These are phyloP conservation scores for Coemansia erecta DNA, from an alignment of 192 early-diverging fungal genomes.

Conservation along the genomic window DNA sequence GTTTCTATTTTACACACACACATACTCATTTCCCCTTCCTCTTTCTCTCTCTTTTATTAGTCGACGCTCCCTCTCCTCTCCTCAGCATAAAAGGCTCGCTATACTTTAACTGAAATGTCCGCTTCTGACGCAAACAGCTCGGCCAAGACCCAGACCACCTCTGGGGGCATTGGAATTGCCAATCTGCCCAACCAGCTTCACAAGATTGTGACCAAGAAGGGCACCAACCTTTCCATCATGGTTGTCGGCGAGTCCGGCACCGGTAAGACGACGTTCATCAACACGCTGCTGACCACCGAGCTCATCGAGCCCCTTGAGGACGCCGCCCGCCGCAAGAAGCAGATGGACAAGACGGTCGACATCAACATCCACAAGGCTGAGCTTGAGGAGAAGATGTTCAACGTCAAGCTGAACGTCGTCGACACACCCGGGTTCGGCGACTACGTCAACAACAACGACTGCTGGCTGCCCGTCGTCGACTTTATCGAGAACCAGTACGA, in stretches of 20 bases:
- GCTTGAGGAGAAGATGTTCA: conserved; percentile 98
- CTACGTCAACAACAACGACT: conserved; percentile 91
- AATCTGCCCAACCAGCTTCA: conserved; percentile 98
- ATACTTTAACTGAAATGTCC: conserved; percentile 32
- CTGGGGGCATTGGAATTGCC: conserved; percentile 87
- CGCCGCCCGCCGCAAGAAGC: conserved; percentile 77
- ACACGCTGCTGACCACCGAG: conserved; percentile 95
- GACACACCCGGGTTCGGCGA: conserved; percentile 90
- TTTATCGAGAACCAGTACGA: conserved; percentile 99
- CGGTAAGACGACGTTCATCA: conserved; percentile 98
- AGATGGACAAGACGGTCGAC: conserved; percentile 93
- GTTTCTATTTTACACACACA: not conserved
- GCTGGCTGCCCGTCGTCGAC: conserved; percentile 97
- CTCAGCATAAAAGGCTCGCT: conserved; percentile 6
- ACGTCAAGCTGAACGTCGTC: conserved; percentile 91
- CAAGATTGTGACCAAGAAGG: conserved; percentile 96
- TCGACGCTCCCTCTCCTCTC: not conserved
- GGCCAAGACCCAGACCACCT: conserved; percentile 33
- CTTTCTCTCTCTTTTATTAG: not conserved
- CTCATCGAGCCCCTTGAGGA: conserved; percentile 89
- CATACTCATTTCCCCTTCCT: not conserved
- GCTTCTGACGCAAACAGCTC: conserved; percentile 41
- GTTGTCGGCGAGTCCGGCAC: conserved; percentile 96
- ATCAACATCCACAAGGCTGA: conserved; percentile 98
- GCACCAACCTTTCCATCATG: conserved; percentile 94